phyloP scores from a whole-genome alignment of 371 early-diverging fungal genomes.

The Ecytonucleospora hepatopenaei region DNA sequence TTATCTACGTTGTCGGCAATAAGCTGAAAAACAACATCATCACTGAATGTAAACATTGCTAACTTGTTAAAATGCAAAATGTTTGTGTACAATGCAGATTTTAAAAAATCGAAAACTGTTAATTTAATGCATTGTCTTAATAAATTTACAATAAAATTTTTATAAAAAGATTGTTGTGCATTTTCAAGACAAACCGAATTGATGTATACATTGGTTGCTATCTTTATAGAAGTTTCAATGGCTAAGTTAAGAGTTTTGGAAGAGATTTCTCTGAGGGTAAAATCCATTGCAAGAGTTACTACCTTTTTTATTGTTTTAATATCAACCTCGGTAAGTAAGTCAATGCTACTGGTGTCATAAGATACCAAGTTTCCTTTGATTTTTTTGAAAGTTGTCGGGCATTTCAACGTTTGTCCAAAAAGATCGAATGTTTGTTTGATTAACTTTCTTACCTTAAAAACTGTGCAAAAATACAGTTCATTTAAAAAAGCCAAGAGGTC shows the following conservation, averaged over 20 bases:
- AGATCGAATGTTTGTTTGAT: constrained; percentile 20
- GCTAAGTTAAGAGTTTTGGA: constrained; percentile 20
- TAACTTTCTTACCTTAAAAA: constrained; percentile 13
- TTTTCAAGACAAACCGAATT: constrained; percentile 10
- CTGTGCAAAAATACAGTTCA: constrained; percentile 33
- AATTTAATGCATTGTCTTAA: constrained; percentile 30
- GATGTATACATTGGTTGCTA: constrained; percentile 21
- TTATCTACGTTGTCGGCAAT: constrained; percentile 45
- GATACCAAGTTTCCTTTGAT: constrained; percentile 30
- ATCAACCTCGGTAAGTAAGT: not conserved
- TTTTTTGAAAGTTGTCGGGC: not conserved
- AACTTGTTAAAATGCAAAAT: constrained; percentile 54
- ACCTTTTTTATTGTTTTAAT: constrained; percentile 30
- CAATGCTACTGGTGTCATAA: constrained; percentile 15
- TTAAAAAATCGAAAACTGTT: constrained; percentile 49
- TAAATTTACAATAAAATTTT: constrained; percentile 33
- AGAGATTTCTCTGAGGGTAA: constrained; percentile 39
- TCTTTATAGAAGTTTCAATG: constrained; percentile 26
- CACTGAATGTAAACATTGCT: constrained; percentile 38
- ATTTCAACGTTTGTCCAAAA: constrained; percentile 13
- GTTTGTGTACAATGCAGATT: constrained; percentile 51
- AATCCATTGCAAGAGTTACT: constrained; percentile 41
- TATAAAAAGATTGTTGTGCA: not conserved
- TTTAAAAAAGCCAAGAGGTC: constrained; percentile 23
- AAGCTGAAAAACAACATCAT: constrained; percentile 35